Evolutionary conservation across 2,329 filamentous ascomycete genomes (phyloP).

Genomic region (Aspergillus jensenii): DNA sequence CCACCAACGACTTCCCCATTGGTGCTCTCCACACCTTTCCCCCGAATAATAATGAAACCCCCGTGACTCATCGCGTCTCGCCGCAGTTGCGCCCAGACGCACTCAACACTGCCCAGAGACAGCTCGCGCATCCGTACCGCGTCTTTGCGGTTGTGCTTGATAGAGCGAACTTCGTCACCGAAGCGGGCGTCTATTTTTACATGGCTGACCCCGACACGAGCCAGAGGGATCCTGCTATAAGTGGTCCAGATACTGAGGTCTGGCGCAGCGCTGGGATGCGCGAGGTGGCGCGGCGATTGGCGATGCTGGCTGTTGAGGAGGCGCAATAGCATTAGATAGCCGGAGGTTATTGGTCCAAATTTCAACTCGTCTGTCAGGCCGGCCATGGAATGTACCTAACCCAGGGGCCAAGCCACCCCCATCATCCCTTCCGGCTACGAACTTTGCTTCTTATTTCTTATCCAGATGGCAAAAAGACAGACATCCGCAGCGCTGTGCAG

Average conservation of each 20-base stretch:
- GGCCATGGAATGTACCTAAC: no score
- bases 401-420: no score
- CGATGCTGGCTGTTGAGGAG: neutral
- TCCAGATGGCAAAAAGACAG: no score
- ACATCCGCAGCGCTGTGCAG: no score
- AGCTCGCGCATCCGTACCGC: neutral
- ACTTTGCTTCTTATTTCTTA: no score
- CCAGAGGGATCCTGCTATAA: neutral
- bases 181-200: constrained; percentile 17
- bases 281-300: neutral
- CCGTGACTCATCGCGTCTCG: constrained; percentile 4
- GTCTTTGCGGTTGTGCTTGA: constrained; percentile 18
- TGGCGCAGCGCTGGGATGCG: neutral
- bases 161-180: constrained; percentile 13
- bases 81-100: constrained; percentile 1
- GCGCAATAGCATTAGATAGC: neutral
- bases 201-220: neutral
- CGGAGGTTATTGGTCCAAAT: neutral
- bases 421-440: no score
- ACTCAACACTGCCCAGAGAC: neutral
- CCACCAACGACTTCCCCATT: constrained; percentile 7
- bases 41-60: neutral
- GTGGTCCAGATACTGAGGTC: neutral
- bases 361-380: no score
- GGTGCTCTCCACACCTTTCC: constrained; percentile 14